Percentiles rank a stretch among this genome's conserved stretches.
phyloP scores from a whole-genome alignment of 192 early-diverging fungal species.

The Linnemannia hyalina region DNA sequence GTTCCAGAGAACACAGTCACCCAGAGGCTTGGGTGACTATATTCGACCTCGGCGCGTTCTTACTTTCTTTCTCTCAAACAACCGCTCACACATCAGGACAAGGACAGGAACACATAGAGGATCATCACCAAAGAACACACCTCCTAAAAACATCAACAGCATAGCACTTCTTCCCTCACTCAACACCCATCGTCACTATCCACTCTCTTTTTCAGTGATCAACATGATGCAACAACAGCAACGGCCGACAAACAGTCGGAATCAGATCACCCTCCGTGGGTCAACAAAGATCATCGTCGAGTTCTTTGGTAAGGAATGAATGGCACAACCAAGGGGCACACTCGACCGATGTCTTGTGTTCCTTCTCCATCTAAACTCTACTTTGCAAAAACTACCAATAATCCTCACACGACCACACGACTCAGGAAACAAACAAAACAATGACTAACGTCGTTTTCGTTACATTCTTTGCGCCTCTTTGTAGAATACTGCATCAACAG shows the following conservation, averaged over 20 bases:
- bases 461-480: background rate
- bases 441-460: background rate
- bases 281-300: constrained; percentile 88
- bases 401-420: background rate
- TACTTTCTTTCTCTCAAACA: too few species aligned
- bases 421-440: background rate
- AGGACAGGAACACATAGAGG: background rate
- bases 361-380: background rate
- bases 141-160: background rate
- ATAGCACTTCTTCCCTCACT: background rate
- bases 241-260: constrained; percentile 35
- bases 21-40: too few species aligned
- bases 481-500: constrained; percentile 84
- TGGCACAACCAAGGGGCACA: background rate
- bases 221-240: constrained; percentile 49
- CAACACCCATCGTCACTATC: background rate
- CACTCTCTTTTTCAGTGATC: background rate
- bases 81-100: too few species aligned
- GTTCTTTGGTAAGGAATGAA: constrained; percentile 82
- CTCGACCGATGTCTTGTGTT: background rate
- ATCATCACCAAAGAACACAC: constrained; percentile 6
- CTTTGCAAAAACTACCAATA: too few species aligned
- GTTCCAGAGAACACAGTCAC: background rate
- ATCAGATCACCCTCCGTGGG: constrained; percentile 85
- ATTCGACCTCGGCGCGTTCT: too few species aligned